Percentiles rank a stretch among this genome's conserved stretches.
Evolutionary conservation across 2,329 filamentous ascomycete genomes (phyloP).

Genomic region (Pestalotiopsis sp.): DNA sequence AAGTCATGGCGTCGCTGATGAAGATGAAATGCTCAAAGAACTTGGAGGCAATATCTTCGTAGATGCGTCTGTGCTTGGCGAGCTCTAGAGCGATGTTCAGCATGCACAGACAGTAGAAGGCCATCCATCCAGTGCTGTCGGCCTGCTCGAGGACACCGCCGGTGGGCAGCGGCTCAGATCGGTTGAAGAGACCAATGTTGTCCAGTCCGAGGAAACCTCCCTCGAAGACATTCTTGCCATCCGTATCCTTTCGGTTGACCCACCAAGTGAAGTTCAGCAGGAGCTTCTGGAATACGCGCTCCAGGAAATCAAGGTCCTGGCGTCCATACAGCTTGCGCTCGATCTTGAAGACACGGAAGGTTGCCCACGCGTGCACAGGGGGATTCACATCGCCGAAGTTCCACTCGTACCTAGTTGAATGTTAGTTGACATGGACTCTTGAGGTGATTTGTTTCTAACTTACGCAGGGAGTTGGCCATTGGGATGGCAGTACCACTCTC

Average conservation of each 20-base stretch:
- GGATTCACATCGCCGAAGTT: slow-evolving; percentile 98
- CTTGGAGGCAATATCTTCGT: slow-evolving; percentile 96
- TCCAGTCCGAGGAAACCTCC: slow-evolving; percentile 94
- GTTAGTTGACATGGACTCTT: slow-evolving; percentile 19
- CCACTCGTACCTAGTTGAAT: slow-evolving; percentile 71
- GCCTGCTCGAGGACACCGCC: slow-evolving; percentile 94
- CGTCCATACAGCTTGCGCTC: slow-evolving; percentile 96
- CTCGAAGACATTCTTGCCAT: slow-evolving; percentile 97
- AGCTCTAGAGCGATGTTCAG: slow-evolving; percentile 94
- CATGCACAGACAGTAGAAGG: slow-evolving; percentile 95
- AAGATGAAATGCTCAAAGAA: slow-evolving; percentile 99
- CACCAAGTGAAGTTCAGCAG: slow-evolving; percentile 98
- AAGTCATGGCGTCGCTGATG: slow-evolving; percentile 96
- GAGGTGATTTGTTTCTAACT: slow-evolving; percentile 26
- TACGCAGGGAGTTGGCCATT: slow-evolving; percentile 93
- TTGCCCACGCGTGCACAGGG: slow-evolving; percentile 94
- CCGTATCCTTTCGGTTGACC: slow-evolving; percentile 94
- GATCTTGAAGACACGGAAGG: slow-evolving; percentile 96
- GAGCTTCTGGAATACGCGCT: slow-evolving; percentile 95
- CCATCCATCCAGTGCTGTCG: slow-evolving; percentile 99
- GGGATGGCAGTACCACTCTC: slow-evolving; percentile 98
- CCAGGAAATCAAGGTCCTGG: slow-evolving; percentile 92
- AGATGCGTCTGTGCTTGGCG: slow-evolving; percentile 91
- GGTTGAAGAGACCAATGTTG: slow-evolving; percentile 97
- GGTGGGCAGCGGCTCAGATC: slow-evolving; percentile 91